Percentiles rank a stretch among this genome's conserved stretches.
Conservation (phyloP, 2,329 filamentous ascomycete species). For the Chlorencoelia australis region DNA sequence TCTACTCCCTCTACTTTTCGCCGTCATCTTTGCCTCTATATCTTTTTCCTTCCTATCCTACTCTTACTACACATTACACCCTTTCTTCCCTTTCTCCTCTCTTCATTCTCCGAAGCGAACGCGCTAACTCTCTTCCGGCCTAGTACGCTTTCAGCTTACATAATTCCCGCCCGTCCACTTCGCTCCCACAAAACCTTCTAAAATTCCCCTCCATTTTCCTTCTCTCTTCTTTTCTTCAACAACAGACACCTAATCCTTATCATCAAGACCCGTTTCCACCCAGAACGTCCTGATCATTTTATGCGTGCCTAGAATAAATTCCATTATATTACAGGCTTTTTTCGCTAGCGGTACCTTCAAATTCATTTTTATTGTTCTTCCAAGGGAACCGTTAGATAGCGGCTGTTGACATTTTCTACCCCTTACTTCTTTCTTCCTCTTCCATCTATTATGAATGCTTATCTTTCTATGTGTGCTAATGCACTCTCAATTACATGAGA, state of each 20-base stretch:
- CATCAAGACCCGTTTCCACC: slow-evolving; percentile 66
- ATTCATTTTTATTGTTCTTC: too few relatives aligned
- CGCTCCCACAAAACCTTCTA: slow-evolving; percentile 1
- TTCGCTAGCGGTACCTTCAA: slow-evolving; percentile 95
- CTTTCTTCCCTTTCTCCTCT: neutral
- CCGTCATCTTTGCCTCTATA: neutral
- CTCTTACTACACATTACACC: neutral
- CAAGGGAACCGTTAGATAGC: slow-evolving; percentile 96
- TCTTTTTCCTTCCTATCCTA: neutral
- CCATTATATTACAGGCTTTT: slow-evolving; percentile 81
- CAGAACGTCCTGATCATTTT: slow-evolving; percentile 87
- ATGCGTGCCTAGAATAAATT: slow-evolving; percentile 71
- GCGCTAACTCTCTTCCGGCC: neutral
- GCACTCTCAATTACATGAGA: neutral
- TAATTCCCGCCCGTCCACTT: neutral
- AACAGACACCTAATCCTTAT: slow-evolving; percentile 72
- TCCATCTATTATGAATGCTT: too few relatives aligned
- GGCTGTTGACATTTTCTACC: slow-evolving; percentile 74
- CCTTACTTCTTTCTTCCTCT: too few relatives aligned
- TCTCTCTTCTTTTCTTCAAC: slow-evolving; percentile 15
- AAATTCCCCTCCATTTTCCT: slow-evolving; percentile 9
- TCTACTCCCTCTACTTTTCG: slow-evolving; percentile 6
- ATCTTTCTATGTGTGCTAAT: neutral
- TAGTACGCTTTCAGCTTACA: too few relatives aligned
- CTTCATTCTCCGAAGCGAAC: neutral